These are phyloP conservation scores for Sapria himalayana DNA, from an alignment of 345 rosid species.

Conservation along the genomic window DNA sequence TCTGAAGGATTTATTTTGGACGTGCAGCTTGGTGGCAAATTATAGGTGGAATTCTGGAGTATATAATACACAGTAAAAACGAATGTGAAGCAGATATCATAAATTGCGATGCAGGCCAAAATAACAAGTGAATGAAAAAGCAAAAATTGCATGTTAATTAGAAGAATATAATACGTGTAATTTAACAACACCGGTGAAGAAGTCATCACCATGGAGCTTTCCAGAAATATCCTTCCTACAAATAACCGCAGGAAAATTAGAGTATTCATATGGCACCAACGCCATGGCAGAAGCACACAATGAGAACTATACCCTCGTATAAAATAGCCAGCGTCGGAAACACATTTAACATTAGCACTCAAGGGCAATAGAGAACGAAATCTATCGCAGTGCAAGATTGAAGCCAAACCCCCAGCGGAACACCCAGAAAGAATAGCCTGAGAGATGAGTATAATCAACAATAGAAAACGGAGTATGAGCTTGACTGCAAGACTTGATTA, in stretches of 20 bases:
- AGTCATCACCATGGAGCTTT: slow-evolving; percentile 29
- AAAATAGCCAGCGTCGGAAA: slow-evolving; percentile 91
- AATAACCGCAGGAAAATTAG: slow-evolving; percentile 3
- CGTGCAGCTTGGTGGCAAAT: slow-evolving; percentile 60
- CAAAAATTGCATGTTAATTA: slow-evolving; percentile 4
- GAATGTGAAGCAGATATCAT: slow-evolving; percentile 2
- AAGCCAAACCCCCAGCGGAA: slow-evolving; percentile 90
- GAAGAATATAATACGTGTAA: slow-evolving; percentile 39
- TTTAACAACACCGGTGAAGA: slow-evolving; percentile 46
- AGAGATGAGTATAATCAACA: background rate
- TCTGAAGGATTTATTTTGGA: slow-evolving; percentile 50
- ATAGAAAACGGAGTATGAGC: background rate
- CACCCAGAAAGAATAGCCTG: slow-evolving; percentile 90
- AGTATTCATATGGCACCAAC: background rate
- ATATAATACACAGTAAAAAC: background rate
- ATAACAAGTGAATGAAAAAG: background rate
- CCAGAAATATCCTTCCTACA: slow-evolving; percentile 71
- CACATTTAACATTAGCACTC: slow-evolving; percentile 65
- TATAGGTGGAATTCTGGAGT: slow-evolving; percentile 55
- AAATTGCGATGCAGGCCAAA: background rate
- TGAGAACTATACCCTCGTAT: slow-evolving; percentile 50
- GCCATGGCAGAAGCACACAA: slow-evolving; percentile 4
- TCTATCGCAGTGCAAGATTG: slow-evolving; percentile 75
- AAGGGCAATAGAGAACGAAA: slow-evolving; percentile 48
- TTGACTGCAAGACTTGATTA: slow-evolving; percentile 3